Conservation (phyloP, 2,329 filamentous ascomycete species). For the Fusarium xyrophilum region DNA sequence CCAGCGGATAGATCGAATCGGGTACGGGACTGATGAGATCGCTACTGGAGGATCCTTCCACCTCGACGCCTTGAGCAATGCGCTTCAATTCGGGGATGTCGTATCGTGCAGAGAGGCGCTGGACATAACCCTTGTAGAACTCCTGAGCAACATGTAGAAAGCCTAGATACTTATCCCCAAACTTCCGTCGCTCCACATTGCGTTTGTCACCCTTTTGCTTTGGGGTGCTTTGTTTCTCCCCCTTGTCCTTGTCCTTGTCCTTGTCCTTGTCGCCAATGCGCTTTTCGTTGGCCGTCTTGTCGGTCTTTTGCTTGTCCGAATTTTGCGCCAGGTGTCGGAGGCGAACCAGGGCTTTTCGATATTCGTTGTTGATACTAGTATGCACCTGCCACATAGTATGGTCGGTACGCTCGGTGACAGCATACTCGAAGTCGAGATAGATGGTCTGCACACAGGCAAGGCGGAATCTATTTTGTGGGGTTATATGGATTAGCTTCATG, state of each 20-base stretch:
- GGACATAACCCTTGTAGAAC: constrained; percentile 87
- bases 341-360: constrained; percentile 71
- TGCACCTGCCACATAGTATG: constrained; percentile 80
- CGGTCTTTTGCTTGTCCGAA: constrained; percentile 58
- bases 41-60: constrained; percentile 37
- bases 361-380: constrained; percentile 77
- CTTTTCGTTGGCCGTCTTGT: constrained; percentile 37
- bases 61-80: constrained; percentile 51
- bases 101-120: constrained; percentile 72
- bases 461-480: constrained; percentile 63
- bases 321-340: constrained; percentile 59
- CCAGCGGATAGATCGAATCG: constrained; percentile 60
- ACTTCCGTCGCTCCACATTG: constrained; percentile 71
- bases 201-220: constrained; percentile 38
- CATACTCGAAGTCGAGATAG: constrained; percentile 74
- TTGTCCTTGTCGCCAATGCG: constrained; percentile 39
- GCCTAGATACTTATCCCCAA: constrained; percentile 79
- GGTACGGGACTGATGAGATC: constrained; percentile 55
- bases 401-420: constrained; percentile 70
- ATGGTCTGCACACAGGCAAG: constrained; percentile 74
- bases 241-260: constrained; percentile 35
- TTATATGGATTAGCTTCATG: constrained; percentile 16
- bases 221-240: constrained; percentile 34
- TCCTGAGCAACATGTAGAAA: constrained; percentile 88
- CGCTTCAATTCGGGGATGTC: constrained; percentile 59